Evolutionary conservation across 2,329 filamentous ascomycete species (phyloP).

Genomic region (Anthostomella pinea): DNA sequence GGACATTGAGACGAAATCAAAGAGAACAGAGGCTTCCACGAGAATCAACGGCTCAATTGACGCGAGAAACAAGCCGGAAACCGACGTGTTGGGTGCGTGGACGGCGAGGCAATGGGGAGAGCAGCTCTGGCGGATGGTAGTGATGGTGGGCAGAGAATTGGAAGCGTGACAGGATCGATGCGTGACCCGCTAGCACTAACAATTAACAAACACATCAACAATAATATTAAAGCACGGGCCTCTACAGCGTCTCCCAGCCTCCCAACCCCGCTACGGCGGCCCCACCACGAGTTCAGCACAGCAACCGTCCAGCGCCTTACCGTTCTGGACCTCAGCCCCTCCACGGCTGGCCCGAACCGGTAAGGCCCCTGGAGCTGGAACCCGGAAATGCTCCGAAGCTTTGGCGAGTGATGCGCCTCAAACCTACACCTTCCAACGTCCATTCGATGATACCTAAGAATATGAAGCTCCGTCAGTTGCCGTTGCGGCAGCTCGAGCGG

Average conservation of each 20-base stretch:
- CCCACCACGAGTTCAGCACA: conserved; percentile 19
- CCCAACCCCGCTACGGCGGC: conserved; percentile 22
- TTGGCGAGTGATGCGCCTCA: conserved; percentile 3
- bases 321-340: not conserved
- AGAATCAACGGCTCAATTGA: conserved; percentile 20
- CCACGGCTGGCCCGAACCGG: conserved; percentile 7
- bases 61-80: conserved; percentile 24
- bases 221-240: conserved; percentile 22
- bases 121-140: too few relatives aligned
- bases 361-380: conserved; percentile 5
- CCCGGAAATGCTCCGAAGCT: conserved; percentile 1
- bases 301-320: conserved; percentile 22
- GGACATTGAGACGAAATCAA: conserved; percentile 18
- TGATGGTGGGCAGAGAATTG: conserved; percentile 5
- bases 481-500: conserved; percentile 32
- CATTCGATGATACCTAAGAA: conserved; percentile 1
- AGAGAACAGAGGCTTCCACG: conserved; percentile 1
- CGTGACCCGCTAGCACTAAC: conserved; percentile 27
- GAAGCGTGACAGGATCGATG: not conserved
- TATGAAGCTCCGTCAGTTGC: conserved; percentile 33
- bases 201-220: conserved; percentile 32
- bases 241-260: too few relatives aligned
- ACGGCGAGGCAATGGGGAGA: too few relatives aligned
- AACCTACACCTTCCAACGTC: conserved; percentile 4
- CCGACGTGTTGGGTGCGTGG: too few relatives aligned